These are phyloP conservation scores for Brachypodium distachyon DNA, from an alignment of 202 grass and related monocot species.

Conservation along the genomic window DNA sequence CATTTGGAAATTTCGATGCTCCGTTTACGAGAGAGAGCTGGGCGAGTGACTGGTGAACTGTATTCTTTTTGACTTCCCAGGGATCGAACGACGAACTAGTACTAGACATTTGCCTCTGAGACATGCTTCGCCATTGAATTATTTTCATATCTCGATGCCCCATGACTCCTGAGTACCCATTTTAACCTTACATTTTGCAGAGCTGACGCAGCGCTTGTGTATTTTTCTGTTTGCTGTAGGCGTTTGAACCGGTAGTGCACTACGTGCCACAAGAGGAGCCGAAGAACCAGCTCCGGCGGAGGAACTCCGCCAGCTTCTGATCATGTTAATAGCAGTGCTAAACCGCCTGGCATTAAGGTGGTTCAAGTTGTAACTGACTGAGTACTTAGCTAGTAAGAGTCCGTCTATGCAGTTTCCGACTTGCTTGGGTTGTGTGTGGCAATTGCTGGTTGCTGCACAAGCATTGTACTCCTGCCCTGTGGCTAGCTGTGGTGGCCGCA, in stretches of 20 bases:
- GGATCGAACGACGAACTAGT: background rate
- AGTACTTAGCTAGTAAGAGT: conserved; percentile 30
- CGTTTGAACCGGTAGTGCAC: conserved; percentile 34
- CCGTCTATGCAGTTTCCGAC: conserved; percentile 3
- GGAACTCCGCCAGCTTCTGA: conserved; percentile 62
- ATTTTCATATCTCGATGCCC: too few species aligned
- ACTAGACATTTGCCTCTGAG: conserved; percentile 23
- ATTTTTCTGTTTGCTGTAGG: conserved; percentile 34
- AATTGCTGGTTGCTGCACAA: conserved; percentile 4
- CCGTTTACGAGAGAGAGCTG: too few species aligned
- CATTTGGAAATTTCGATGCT: too few species aligned
- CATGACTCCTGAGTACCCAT: too few species aligned
- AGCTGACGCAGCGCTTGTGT: background rate
- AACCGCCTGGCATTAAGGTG: conserved; percentile 20
- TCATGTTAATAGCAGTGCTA: conserved; percentile 29
- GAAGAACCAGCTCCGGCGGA: conserved; percentile 49
- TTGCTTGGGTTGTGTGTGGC: background rate
- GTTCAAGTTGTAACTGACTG: conserved; percentile 19
- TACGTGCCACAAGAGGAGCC: conserved; percentile 38
- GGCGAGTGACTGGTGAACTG: background rate
- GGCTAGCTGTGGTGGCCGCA: background rate
- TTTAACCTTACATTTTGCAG: background rate
- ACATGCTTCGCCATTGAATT: conserved; percentile 9
- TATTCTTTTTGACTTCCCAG: conserved; percentile 5
- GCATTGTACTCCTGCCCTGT: background rate